Evolutionary conservation across 371 early-diverging fungal species (phyloP), one percentile per base, ranked within the genome.

Genomic region (Zychaea mexicana): DNA sequence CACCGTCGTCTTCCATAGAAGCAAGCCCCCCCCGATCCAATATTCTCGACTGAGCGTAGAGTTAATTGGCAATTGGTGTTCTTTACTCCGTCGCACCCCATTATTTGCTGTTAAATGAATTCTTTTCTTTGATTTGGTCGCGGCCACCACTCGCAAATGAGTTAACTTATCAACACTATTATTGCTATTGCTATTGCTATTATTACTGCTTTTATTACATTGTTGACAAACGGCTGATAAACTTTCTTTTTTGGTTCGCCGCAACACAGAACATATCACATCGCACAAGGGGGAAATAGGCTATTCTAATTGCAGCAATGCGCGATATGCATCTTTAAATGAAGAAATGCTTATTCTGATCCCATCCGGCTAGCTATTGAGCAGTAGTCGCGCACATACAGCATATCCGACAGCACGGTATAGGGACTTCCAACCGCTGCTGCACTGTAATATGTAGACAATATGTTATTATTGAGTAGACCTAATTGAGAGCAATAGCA

Each of bases 321-420:
- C 24, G 22, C n/a, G 49, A 49, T 49, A 49, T 49, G 49, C 49
- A 49, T 49, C 22, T 49, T 49, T 22, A 22, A 49, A 49, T 49
- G 4, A 49, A 24, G 2, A 15, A 57, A 21, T 13, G 15, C 19
- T 58, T 45, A 58, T 27, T 58, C 59, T n/a, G 59, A n/a, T 26
- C 59, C 59, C 12, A 45, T 58, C n/a, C 59, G 39, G 28, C 28
- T 45, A 6, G 38, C n/a, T 17, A 58, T 58, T 0, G 61, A 60
- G 52, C 64, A 52, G 31, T 81, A 82, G 27, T 74, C 73, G 30
- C 87, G 83, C 8, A 88, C 73, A 45, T 68, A 72, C 8, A 84
- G 65, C 65, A 82, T 77, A 55, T 88, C 89, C 36, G 82, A 84
- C 56, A 83, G 64, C 45, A 88, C 80, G 19, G 65, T 60, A 59